Percentiles rank a stretch among this genome's conserved stretches.
These are phyloP conservation scores for Boletus barrowsii DNA, from an alignment of 768 basidiomycete genomes.

Conservation along the genomic window DNA sequence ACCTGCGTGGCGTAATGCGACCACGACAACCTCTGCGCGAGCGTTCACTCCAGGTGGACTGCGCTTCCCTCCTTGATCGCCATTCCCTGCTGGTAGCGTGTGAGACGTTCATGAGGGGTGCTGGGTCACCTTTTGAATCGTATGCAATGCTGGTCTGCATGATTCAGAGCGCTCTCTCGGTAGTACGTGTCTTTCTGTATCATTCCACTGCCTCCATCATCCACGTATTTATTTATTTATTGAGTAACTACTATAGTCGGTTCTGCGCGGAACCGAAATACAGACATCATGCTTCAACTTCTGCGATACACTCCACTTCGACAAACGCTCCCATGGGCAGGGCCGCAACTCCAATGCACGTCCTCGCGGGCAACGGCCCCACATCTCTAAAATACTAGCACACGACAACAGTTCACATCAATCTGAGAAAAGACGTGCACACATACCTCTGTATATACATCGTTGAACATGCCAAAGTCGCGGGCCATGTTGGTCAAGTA, in stretches of 20 bases:
- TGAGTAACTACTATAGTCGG: neutral
- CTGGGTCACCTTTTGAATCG: neutral
- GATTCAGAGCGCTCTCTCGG: neutral
- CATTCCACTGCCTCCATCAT: too few species aligned
- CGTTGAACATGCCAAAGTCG: conserved; percentile 41
- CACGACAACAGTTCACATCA: neutral
- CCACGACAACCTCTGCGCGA: neutral
- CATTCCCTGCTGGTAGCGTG: neutral
- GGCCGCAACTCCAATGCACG: conserved; percentile 53
- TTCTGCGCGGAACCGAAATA: neutral
- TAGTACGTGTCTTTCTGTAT: neutral
- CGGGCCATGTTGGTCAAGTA: conserved; percentile 37
- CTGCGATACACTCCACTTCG: conserved; percentile 62
- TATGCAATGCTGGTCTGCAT: neutral
- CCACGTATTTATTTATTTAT: neutral
- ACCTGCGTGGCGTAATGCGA: conserved; percentile 31
- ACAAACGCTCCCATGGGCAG: conserved; percentile 54
- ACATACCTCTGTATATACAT: conserved; percentile 34
- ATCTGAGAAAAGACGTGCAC: neutral
- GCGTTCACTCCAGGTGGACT: neutral
- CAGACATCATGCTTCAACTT: conserved; percentile 9
- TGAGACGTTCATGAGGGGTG: neutral
- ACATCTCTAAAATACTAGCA: conserved; percentile 25
- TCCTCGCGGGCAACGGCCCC: conserved; percentile 50
- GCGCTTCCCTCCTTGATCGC: conserved; percentile 6